Evolutionary conservation across 306 rosid species (phyloP).

Genomic region (Cicer pinnatifidum): DNA sequence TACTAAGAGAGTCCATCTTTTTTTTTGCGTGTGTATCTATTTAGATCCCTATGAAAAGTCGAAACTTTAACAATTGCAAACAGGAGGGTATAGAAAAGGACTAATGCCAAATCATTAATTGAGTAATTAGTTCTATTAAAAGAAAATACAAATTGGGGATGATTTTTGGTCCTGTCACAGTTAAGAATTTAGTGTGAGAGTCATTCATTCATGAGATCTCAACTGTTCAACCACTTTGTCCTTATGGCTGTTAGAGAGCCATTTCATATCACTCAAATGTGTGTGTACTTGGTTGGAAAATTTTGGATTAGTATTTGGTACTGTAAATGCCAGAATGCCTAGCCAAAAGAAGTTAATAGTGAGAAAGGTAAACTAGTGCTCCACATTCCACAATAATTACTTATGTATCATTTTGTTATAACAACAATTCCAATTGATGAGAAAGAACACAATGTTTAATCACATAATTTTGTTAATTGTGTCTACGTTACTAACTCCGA

Average conservation of each 20-base stretch:
- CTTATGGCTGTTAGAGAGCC: slow-evolving; percentile 27
- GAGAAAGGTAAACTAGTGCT: background rate
- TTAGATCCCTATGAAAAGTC: slow-evolving; percentile 43
- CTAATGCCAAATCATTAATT: slow-evolving; percentile 15
- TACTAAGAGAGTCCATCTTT: background rate
- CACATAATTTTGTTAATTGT: too few relatives aligned
- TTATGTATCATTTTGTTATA: background rate
- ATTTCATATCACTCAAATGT: slow-evolving; percentile 38
- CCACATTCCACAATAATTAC: slow-evolving; percentile 10
- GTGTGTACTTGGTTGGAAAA: background rate
- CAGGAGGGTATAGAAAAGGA: slow-evolving; percentile 23
- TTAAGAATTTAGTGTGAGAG: background rate
- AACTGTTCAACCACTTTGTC: slow-evolving; percentile 33
- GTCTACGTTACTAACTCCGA: too few relatives aligned
- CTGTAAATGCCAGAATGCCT: slow-evolving; percentile 1
- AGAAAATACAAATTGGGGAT: slow-evolving; percentile 21
- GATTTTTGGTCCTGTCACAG: slow-evolving; percentile 10
- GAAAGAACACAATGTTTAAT: too few relatives aligned
- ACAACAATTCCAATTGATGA: too few relatives aligned
- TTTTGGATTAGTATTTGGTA: background rate
- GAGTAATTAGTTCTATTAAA: slow-evolving; percentile 29
- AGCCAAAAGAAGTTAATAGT: background rate
- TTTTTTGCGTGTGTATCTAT: slow-evolving; percentile 31
- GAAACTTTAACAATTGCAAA: slow-evolving; percentile 30
- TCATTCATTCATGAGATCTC: slow-evolving; percentile 39